Base-by-base conservation (phyloP, 208 protist genomes). In the Trypanosoma theileri region DNA sequence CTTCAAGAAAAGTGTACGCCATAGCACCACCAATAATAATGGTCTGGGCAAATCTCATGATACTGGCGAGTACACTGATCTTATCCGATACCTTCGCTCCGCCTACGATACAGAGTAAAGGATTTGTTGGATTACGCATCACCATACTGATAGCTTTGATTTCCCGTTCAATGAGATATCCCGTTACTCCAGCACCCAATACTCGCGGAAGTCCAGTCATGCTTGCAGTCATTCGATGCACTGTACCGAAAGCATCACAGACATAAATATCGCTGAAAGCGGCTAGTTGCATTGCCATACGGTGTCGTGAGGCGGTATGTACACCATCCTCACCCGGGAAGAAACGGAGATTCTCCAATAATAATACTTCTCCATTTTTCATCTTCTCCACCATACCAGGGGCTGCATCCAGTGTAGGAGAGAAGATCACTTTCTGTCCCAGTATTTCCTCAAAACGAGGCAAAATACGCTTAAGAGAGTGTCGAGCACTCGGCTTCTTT, bases 261-360 rank as follows among this genome's bases (percentile, higher is more conserved):
- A 99, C 95, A 83, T 98, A 99, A 50, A 99, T 93, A 79, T 99
- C 99, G 72, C 85, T 97, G 53, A 87, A 96, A 48, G 79, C 76
- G 10, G 92, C 92, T 6, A 99, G 86, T 54, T 94, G 92, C n/a
- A 89, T 80, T 0, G 89, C 80, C 78, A 95, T 80, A 12, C 58
- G 69, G 31, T 96, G 93, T 35, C 82, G 85, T 44, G 94, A 54
- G 1, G 62, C 46, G 11, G 71, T 74, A 26, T 92, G 86, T 71
- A 95, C 97, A 68, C 96, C 97, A 79, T 99, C 98, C 79, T 99
- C 98, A 61, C 99, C 98, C 53, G 89, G 62, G 81, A 99, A 98
- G 85, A 99, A 99, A 58, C 99, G 96, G n/a, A 99, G 73, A 81
- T 99, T 99, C 87, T 99, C 99, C 24, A 99, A 85, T 9, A 99